phyloP scores from a whole-genome alignment of 2,329 filamentous ascomycete species.

The Aspergillus sp. region DNA sequence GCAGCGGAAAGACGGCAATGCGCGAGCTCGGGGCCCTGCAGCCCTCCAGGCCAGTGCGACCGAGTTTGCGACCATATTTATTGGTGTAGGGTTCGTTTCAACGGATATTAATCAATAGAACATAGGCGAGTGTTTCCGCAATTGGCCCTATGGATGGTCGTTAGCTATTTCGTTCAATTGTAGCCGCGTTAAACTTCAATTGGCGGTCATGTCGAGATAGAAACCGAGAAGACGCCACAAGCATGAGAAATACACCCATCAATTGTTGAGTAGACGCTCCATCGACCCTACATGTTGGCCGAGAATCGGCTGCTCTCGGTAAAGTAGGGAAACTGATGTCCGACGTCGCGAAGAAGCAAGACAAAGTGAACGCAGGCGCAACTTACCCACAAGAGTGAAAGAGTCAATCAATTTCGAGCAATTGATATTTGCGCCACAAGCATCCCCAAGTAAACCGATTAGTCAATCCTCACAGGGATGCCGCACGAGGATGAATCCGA shows the following conservation, averaged over 20 bases:
- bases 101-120: background rate
- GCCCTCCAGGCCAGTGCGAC: conserved; percentile 26
- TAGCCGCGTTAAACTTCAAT: background rate
- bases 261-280: background rate
- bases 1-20: conserved; percentile 22
- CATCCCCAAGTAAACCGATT: conserved; percentile 1
- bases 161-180: background rate
- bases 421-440: background rate
- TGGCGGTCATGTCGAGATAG: background rate
- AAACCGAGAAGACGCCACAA: background rate
- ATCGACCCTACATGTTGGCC: background rate
- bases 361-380: background rate
- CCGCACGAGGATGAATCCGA: background rate
- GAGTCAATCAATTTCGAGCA: background rate
- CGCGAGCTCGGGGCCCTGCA: conserved; percentile 26
- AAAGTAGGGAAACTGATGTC: background rate
- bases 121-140: background rate
- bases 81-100: background rate
- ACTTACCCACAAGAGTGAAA: background rate
- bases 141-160: conserved; percentile 2
- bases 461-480: background rate
- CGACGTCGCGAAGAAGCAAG: background rate
- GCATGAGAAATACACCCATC: background rate
- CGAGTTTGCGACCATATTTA: conserved; percentile 23
- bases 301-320: background rate